phyloP scores from a whole-genome alignment of 228 moss, liverwort and hornwort species.

The Sphagnum fallax region DNA sequence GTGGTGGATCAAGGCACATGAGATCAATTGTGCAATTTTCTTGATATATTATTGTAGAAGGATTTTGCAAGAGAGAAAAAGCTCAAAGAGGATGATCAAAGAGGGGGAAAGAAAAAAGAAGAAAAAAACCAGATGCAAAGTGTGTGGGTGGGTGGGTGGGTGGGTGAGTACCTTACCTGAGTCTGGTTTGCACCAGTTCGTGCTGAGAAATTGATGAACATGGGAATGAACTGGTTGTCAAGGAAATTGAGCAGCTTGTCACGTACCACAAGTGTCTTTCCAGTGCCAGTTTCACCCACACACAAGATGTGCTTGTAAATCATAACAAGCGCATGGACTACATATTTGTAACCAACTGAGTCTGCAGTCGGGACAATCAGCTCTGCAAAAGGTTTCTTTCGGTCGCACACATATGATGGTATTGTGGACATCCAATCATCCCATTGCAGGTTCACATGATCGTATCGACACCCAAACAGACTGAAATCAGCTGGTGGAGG shows the following conservation, averaged over 20 bases:
- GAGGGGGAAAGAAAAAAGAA: too few relatives aligned
- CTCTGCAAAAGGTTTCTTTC: slow-evolving; percentile 77
- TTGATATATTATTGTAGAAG: too few relatives aligned
- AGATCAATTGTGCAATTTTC: too few relatives aligned
- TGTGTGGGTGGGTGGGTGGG: background rate
- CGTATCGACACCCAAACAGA: slow-evolving; percentile 62
- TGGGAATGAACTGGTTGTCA: slow-evolving; percentile 66
- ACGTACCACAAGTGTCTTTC: slow-evolving; percentile 77
- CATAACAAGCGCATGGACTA: slow-evolving; percentile 72
- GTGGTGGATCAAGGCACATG: too few relatives aligned
- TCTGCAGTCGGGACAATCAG: slow-evolving; percentile 80
- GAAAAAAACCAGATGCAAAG: background rate
- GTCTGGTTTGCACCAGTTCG: slow-evolving; percentile 82
- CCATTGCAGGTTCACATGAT: slow-evolving; percentile 49
- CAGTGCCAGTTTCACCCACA: slow-evolving; percentile 84
- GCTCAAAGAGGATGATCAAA: too few relatives aligned
- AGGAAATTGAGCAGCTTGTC: slow-evolving; percentile 78
- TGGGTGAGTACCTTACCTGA: slow-evolving; percentile 23
- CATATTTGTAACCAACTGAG: slow-evolving; percentile 70
- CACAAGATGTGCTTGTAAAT: slow-evolving; percentile 69
- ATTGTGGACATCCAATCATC: slow-evolving; percentile 81
- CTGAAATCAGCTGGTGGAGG: slow-evolving; percentile 41
- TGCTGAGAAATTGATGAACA: slow-evolving; percentile 93
- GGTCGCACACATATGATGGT: slow-evolving; percentile 58
- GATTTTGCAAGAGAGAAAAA: too few relatives aligned